Percentiles rank a stretch among this genome's conserved stretches.
Evolutionary conservation across 495 filamentous ascomycete genomes (phyloP).

Genomic region (Friedmanniomyces endolithicus): DNA sequence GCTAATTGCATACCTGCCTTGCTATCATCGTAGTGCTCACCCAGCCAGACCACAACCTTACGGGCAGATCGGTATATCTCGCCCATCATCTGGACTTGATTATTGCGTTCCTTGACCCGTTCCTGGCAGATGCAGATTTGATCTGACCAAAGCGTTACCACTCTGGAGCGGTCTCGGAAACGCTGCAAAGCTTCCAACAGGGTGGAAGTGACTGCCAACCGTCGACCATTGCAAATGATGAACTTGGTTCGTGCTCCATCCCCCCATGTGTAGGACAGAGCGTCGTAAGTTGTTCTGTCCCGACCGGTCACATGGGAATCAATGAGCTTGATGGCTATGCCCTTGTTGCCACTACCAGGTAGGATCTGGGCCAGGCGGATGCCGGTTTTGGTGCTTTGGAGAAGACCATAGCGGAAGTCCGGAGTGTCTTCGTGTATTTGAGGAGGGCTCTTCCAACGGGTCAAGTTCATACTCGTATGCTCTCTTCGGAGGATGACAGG

Average conservation of each 20-base stretch:
- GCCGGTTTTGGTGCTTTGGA: slow-evolving; percentile 13
- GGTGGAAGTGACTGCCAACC: slow-evolving; percentile 9
- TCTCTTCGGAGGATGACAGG: no score
- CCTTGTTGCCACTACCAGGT: slow-evolving; percentile 17
- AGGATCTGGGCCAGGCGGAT: slow-evolving; percentile 15
- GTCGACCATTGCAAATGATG: slow-evolving; percentile 13
- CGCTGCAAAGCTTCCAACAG: slow-evolving; percentile 18
- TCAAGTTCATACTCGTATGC: slow-evolving; percentile 6
- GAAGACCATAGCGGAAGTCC: slow-evolving; percentile 9
- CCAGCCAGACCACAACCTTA: slow-evolving; percentile 20
- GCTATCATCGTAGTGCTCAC: slow-evolving; percentile 17
- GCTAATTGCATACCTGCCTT: slow-evolving; percentile 9
- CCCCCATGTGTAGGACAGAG: slow-evolving; percentile 22
- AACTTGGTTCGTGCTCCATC: slow-evolving; percentile 1
- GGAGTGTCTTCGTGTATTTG: background rate
- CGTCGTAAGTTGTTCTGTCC: slow-evolving; percentile 13
- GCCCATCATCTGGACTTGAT: slow-evolving; percentile 25
- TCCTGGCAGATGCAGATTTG: slow-evolving; percentile 27
- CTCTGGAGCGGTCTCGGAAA: slow-evolving; percentile 5
- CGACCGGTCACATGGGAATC: slow-evolving; percentile 13
- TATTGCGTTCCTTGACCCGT: slow-evolving; percentile 21
- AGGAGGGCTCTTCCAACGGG: slow-evolving; percentile 10
- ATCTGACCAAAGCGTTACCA: slow-evolving; percentile 23
- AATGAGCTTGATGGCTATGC: slow-evolving; percentile 15
- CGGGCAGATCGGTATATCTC: slow-evolving; percentile 21